Conservation (phyloP, 371 early-diverging fungal genomes). For the Apophysomyces sp. region DNA sequence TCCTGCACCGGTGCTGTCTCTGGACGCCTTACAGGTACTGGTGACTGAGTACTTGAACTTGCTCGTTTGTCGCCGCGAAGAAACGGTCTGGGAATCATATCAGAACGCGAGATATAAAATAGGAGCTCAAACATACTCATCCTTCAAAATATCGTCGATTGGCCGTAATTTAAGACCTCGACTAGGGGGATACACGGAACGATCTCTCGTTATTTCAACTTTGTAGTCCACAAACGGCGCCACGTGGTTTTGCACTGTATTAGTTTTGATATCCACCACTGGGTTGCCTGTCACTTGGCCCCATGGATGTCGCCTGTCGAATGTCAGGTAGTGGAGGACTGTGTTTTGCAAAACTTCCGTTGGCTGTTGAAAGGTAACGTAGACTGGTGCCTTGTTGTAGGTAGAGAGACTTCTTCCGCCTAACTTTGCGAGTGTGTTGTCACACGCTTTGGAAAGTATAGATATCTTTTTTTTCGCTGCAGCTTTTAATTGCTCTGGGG, state of each 20-base stretch:
- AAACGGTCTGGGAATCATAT: neutral
- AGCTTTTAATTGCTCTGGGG: neutral
- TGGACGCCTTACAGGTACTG: neutral
- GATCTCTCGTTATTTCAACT: neutral
- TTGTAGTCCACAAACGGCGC: constrained; percentile 10
- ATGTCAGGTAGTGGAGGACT: neutral
- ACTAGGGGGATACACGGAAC: constrained; percentile 9
- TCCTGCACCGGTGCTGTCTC: neutral
- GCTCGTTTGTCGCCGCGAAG: neutral
- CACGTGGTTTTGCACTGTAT: constrained; percentile 12
- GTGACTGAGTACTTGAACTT: neutral
- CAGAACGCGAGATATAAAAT: neutral
- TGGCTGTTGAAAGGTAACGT: constrained; percentile 17
- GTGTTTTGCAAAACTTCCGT: constrained; percentile 7
- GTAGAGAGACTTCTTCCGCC: neutral
- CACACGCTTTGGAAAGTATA: neutral
- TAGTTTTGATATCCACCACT: constrained; percentile 4
- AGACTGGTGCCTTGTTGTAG: constrained; percentile 10
- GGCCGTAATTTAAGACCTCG: constrained; percentile 13
- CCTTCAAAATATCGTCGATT: constrained; percentile 11
- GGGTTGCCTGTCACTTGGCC: neutral
- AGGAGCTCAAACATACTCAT: constrained; percentile 7
- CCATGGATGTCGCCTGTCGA: constrained; percentile 7
- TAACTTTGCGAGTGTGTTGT: neutral
- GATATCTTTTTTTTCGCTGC: neutral